Conservation (phyloP, 208 protist species). For the Leptomonas seymouri region DNA sequence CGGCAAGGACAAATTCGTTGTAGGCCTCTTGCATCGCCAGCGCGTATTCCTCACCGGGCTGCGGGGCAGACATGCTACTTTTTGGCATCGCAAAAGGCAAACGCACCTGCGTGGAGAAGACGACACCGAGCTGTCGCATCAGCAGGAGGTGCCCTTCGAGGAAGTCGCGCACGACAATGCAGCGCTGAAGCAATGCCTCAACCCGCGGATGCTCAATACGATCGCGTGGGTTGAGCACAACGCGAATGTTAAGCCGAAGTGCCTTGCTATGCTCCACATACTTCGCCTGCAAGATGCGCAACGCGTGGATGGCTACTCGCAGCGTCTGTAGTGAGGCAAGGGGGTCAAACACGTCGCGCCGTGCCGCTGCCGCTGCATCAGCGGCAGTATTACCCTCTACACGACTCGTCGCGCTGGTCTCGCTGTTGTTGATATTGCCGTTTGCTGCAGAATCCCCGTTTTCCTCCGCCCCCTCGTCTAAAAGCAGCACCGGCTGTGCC, state of each 20-base stretch:
- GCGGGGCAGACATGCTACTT: slow-evolving; percentile 5
- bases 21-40: slow-evolving; percentile 48
- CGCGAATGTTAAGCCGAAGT: slow-evolving; percentile 35
- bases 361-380: background rate
- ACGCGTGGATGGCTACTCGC: slow-evolving; percentile 35
- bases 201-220: slow-evolving; percentile 41
- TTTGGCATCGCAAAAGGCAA: slow-evolving; percentile 16
- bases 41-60: slow-evolving; percentile 44
- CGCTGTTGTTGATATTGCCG: slow-evolving; percentile 2
- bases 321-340: slow-evolving; percentile 31
- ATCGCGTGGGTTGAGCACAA: slow-evolving; percentile 26
- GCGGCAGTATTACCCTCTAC: background rate
- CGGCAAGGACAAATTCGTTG: slow-evolving; percentile 38
- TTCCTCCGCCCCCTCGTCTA: slow-evolving; percentile 30
- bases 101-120: slow-evolving; percentile 38
- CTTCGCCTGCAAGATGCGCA: slow-evolving; percentile 49
- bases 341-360: slow-evolving; percentile 11
- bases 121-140: slow-evolving; percentile 49
- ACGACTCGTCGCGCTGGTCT: background rate
- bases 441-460: slow-evolving; percentile 1
- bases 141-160: slow-evolving; percentile 61
- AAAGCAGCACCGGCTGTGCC: slow-evolving; percentile 40
- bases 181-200: slow-evolving; percentile 50
- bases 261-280: slow-evolving; percentile 39
- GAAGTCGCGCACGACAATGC: slow-evolving; percentile 38